Evolutionary conservation across 768 basidiomycete genomes (phyloP), one percentile per base, ranked within the genome.

Genomic region (Fistulinella prunicolor): DNA sequence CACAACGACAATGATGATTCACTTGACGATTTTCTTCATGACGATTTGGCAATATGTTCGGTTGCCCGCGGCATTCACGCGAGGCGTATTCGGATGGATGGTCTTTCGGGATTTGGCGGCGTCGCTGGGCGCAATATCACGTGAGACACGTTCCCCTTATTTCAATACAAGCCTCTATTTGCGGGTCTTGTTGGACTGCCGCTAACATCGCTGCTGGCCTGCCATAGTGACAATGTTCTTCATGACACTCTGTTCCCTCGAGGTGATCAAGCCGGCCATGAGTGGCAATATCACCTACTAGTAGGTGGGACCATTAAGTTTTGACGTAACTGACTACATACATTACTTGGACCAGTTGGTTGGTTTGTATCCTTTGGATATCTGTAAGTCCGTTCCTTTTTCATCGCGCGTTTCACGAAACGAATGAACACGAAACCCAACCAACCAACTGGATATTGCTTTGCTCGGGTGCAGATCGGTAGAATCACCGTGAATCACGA

Each of bases 281-380:
- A 43, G 35, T n/a, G 50, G 54, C 6, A 60, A 63, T 19, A 39
- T 63, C 3, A 44, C 38, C 1, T 63, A 58, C 35, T 54, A 60
- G 61, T 60, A 23, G 7, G 49, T 46, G n/a, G n/a, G n/a, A 17
- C 13, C 12, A 29, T 12, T 32, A 12, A 17, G 16, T 22, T 14
- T 3, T 30, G 21, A 23, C 30, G 16, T 2, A 7, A 34, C 14
- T n/a, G 4, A 10, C 14, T 36, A 7, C 34, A 26, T 21, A 20
- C 29, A 30, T n/a, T 9, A 20, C n/a, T 42, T n/a, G 4, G 14
- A 20, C 19, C 38, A 61, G 59, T 34, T 59, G 58, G 58, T 34
- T 61, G 8, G 54, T 57, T 4, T 42, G 36, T 34, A 23, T 45
- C 9, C 48, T 61, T 16, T 61, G 58, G 53, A 30, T 57, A n/a